These are phyloP conservation scores for Colletotrichum simmondsii DNA, from an alignment of 2,329 filamentous ascomycete genomes.

Conservation along the genomic window DNA sequence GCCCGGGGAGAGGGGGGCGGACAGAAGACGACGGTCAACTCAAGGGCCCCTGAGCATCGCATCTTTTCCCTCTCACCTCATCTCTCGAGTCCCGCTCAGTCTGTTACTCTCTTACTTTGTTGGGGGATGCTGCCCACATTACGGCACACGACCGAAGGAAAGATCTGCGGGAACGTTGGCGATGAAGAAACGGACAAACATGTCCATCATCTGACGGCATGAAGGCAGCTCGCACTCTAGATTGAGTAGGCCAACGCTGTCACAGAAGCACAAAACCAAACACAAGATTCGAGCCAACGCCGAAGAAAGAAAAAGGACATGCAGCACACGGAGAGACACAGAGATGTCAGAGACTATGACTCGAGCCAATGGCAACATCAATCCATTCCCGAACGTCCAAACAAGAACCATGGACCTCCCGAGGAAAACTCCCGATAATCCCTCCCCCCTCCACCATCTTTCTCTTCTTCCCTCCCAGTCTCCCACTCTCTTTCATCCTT, in stretches of 20 bases:
- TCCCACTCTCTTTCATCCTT: not conserved
- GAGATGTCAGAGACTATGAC: not conserved
- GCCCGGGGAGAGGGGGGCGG: too few species aligned
- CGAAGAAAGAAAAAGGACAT: not conserved
- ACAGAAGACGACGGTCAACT: not conserved
- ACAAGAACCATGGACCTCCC: not conserved
- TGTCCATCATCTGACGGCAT: not conserved
- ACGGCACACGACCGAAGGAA: constrained; percentile 14
- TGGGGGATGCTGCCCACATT: constrained; percentile 20
- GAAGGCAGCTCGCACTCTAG: not conserved
- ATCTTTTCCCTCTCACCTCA: constrained; percentile 21
- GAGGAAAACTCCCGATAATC: constrained; percentile 1
- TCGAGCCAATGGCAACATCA: constrained; percentile 8
- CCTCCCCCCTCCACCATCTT: not conserved
- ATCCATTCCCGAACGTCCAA: not conserved
- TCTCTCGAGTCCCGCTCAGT: constrained; percentile 26
- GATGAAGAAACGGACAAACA: constrained; percentile 5
- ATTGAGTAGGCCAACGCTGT: not conserved
- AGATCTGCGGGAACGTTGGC: constrained; percentile 5
- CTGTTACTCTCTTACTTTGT: constrained; percentile 16
- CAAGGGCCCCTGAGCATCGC: constrained; percentile 10
- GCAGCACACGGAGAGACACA: not conserved
- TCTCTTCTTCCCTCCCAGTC: not conserved
- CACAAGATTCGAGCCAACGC: not conserved
- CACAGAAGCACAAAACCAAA: not conserved